These are phyloP conservation scores for Alternaria triticina DNA, from an alignment of 2,329 filamentous ascomycete species.

Conservation along the genomic window DNA sequence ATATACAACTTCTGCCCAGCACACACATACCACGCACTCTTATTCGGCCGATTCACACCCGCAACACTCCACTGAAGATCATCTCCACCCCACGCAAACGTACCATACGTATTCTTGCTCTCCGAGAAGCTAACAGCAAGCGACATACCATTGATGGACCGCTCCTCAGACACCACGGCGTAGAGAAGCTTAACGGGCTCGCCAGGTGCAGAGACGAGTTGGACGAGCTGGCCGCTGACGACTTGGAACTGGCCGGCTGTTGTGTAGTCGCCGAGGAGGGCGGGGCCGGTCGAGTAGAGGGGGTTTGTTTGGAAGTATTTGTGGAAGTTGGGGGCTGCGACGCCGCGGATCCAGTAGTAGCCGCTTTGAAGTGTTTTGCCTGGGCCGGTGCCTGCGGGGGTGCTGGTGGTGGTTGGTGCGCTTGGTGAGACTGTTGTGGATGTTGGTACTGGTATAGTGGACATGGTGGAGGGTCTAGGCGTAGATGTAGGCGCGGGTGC, in stretches of 20 bases:
- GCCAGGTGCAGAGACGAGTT: constrained; percentile 58
- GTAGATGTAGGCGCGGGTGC: constrained; percentile 13
- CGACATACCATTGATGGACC: constrained; percentile 43
- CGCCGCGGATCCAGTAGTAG: constrained; percentile 65
- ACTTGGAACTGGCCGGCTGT: constrained; percentile 66
- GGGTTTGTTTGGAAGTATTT: constrained; percentile 50
- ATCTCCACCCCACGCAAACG: constrained; percentile 65
- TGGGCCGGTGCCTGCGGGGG: constrained; percentile 43
- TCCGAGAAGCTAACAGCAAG: constrained; percentile 60
- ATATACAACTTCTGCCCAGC: constrained; percentile 60
- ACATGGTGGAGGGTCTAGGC: constrained; percentile 5
- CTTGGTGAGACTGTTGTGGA: constrained; percentile 14
- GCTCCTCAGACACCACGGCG: constrained; percentile 34
- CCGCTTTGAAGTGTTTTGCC: constrained; percentile 58
- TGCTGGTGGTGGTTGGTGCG: constrained; percentile 29
- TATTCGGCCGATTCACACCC: constrained; percentile 60
- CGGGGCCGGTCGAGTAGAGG: constrained; percentile 52
- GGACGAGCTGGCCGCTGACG: constrained; percentile 62
- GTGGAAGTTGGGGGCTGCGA: constrained; percentile 62
- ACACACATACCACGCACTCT: constrained; percentile 66
- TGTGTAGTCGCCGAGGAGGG: constrained; percentile 59
- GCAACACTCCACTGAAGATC: constrained; percentile 61
- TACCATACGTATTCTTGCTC: constrained; percentile 61
- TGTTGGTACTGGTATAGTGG: constrained; percentile 12
- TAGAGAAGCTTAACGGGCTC: constrained; percentile 52